These are phyloP conservation scores for Ammopiptanthus mongolicus DNA, from an alignment of 306 rosid species.

Conservation along the genomic window DNA sequence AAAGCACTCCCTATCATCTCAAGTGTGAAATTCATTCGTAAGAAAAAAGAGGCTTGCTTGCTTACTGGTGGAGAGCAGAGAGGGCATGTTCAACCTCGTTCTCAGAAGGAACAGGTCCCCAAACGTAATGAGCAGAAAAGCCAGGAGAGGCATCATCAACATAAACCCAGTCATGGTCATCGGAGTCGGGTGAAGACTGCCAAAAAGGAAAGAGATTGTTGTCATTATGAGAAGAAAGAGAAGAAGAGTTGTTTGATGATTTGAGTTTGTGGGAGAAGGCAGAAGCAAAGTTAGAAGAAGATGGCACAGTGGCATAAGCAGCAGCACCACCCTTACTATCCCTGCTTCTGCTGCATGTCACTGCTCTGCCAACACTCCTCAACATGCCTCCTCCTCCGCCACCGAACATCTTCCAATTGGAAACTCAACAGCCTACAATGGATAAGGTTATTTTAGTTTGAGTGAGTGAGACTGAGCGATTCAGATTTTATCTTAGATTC, in stretches of 20 bases:
- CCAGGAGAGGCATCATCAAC: not conserved
- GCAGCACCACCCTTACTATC: no score
- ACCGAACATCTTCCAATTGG: slow-evolving; percentile 42
- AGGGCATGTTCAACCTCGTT: slow-evolving; percentile 24
- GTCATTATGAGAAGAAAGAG: not conserved
- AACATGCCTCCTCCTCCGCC: slow-evolving; percentile 40
- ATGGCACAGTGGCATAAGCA: not conserved
- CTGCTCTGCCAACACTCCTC: slow-evolving; percentile 34
- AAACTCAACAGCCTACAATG: no score
- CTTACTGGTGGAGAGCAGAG: slow-evolving; percentile 22
- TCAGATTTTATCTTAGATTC: no score
- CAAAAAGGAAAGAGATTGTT: not conserved
- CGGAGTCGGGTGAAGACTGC: not conserved
- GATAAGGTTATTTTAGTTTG: no score
- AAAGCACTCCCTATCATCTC: not conserved
- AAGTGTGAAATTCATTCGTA: no score
- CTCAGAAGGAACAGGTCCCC: slow-evolving; percentile 24
- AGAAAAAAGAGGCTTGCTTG: no score
- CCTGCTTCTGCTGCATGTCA: no score
- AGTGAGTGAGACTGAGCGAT: no score
- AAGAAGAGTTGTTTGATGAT: not conserved
- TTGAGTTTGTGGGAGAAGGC: slow-evolving; percentile 5
- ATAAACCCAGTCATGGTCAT: slow-evolving; percentile 20
- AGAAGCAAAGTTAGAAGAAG: not conserved
- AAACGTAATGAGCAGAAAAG: not conserved